Percentiles rank a stretch among this genome's conserved stretches.
Conservation (phyloP, 805 yeast genomes). For the Yarrowia divulgata region DNA sequence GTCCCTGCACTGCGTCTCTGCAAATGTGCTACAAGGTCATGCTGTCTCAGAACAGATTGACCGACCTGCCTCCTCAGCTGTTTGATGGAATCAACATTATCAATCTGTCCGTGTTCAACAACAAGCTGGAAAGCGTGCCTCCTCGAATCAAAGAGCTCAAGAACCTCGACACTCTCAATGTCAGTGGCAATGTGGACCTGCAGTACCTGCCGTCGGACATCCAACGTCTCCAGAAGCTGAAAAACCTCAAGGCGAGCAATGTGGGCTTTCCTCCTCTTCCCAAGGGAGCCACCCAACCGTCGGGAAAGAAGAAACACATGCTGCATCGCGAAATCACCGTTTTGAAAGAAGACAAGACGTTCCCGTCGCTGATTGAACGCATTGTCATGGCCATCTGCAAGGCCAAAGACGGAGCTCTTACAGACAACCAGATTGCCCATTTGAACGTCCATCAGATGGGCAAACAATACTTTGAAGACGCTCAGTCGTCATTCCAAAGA, state of each 20-base stretch:
- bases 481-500: conserved; percentile 41
- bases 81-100: conserved; percentile 50
- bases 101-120: conserved; percentile 50
- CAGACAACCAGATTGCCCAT: conserved; percentile 20
- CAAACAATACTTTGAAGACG: conserved; percentile 42
- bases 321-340: conserved; percentile 41
- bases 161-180: conserved; percentile 49
- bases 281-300: conserved; percentile 3
- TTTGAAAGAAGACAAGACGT: conserved; percentile 43
- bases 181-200: conserved; percentile 50
- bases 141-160: conserved; percentile 48
- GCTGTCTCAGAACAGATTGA: conserved; percentile 48
- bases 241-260: conserved; percentile 50
- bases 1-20: conserved; percentile 42
- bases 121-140: conserved; percentile 49
- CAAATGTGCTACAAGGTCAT: conserved; percentile 47
- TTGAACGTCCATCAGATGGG: conserved; percentile 20
- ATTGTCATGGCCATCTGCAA: conserved; percentile 18
- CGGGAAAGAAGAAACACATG: not conserved
- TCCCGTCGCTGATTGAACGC: conserved; percentile 32
- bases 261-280: conserved; percentile 49
- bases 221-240: conserved; percentile 46
- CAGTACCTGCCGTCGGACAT: conserved; percentile 51
- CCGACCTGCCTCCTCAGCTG: conserved; percentile 46
- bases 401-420: conserved; percentile 29